A percentile compares a stretch with the other conserved stretches of the same genome.
These are phyloP conservation scores for Bryopsis sp. DNA, from an alignment of 139 green algal species.

Conservation along the genomic window DNA sequence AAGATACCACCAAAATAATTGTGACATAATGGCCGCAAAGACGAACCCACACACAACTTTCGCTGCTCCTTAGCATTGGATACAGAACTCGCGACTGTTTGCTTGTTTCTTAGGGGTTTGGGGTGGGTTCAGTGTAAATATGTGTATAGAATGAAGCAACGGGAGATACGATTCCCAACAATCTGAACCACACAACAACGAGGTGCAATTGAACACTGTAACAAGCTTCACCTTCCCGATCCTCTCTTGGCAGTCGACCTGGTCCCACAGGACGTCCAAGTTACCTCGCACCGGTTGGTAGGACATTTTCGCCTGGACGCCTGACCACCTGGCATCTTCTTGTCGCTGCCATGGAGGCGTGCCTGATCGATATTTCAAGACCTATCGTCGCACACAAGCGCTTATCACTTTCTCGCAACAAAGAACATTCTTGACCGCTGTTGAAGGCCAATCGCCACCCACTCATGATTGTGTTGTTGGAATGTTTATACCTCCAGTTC, in stretches of 20 bases:
- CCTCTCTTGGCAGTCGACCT: constrained; percentile 4
- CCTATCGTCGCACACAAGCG: no score
- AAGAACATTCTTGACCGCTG: neutral
- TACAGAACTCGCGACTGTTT: no score
- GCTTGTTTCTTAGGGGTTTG: no score
- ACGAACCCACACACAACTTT: no score
- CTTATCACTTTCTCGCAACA: neutral
- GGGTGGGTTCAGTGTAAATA: no score
- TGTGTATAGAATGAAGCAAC: no score
- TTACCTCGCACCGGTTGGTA: constrained; percentile 5
- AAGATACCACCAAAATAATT: no score
- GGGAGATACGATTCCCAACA: no score
- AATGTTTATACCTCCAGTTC: constrained; percentile 8
- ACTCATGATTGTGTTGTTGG: neutral
- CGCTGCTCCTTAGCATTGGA: no score
- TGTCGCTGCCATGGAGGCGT: constrained; percentile 19
- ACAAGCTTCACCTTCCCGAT: constrained; percentile 6
- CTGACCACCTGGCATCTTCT: constrained; percentile 13
- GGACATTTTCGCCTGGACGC: constrained; percentile 13
- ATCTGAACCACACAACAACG: no score
- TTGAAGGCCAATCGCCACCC: neutral
- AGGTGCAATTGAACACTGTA: no score
- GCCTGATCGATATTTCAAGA: constrained; percentile 9
- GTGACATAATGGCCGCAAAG: no score
- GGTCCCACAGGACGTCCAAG: constrained; percentile 18